Evolutionary conservation across 2,329 filamentous ascomycete species (phyloP).

Genomic region (Daldinia eschscholtzii): DNA sequence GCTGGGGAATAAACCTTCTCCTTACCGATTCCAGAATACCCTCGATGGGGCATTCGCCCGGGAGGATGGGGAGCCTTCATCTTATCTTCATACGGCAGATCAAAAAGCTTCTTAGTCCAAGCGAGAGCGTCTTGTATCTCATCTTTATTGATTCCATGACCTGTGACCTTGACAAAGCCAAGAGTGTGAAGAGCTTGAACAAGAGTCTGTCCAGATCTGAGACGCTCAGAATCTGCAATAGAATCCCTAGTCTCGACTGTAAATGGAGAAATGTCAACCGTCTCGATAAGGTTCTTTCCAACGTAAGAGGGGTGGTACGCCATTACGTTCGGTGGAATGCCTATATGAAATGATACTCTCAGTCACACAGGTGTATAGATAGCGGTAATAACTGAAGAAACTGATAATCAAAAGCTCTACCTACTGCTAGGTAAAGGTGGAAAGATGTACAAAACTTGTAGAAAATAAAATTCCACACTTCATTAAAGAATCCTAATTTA

Average conservation of each 20-base stretch:
- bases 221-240: conserved; percentile 3
- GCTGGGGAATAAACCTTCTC: conserved; percentile 44
- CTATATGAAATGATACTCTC: background rate
- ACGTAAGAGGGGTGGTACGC: background rate
- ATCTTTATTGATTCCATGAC: conserved; percentile 34
- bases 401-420: no score
- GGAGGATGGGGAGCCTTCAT: conserved; percentile 45
- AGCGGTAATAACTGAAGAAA: background rate
- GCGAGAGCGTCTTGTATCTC: conserved; percentile 39
- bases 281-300: conserved; percentile 12
- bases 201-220: conserved; percentile 26
- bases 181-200: conserved; percentile 38
- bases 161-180: conserved; percentile 39
- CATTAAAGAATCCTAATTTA: no score
- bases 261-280: conserved; percentile 36
- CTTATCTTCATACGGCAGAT: conserved; percentile 43
- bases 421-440: no score
- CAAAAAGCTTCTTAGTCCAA: conserved; percentile 44
- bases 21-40: conserved; percentile 44
- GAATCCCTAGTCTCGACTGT: background rate
- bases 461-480: no score
- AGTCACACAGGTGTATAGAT: background rate
- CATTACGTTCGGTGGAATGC: background rate
- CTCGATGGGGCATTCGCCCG: conserved; percentile 43
- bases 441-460: no score